A percentile compares a stretch with the other conserved stretches of the same genome.
These are phyloP conservation scores for Xylariaceae sp. DNA, from an alignment of 2,329 filamentous ascomycete genomes.

Conservation along the genomic window DNA sequence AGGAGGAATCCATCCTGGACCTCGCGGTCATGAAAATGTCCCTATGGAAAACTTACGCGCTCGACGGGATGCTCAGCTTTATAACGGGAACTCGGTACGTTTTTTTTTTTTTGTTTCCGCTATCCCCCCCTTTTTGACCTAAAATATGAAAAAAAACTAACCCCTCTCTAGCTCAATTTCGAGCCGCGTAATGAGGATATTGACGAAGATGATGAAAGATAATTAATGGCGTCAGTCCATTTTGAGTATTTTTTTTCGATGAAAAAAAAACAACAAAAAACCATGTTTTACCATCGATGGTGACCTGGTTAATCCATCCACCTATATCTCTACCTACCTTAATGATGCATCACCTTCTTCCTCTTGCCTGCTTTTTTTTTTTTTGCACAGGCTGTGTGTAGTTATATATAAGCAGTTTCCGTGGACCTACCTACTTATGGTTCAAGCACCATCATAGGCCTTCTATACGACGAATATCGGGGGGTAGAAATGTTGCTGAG, in stretches of 20 bases:
- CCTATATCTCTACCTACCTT: too few relatives aligned
- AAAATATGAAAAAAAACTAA: background rate
- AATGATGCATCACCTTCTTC: too few relatives aligned
- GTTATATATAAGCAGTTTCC: too few relatives aligned
- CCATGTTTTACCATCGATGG: too few relatives aligned
- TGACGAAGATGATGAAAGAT: slow-evolving; percentile 3
- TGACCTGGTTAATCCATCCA: too few relatives aligned
- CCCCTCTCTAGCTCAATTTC: slow-evolving; percentile 12
- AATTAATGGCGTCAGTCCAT: background rate
- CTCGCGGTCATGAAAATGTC: slow-evolving; percentile 19
- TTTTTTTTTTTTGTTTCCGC: background rate
- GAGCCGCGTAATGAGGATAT: slow-evolving; percentile 15
- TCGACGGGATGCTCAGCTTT: slow-evolving; percentile 59
- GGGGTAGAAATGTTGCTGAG: too few relatives aligned
- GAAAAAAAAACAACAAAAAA: background rate
- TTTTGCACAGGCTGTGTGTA: too few relatives aligned
- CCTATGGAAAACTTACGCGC: slow-evolving; percentile 30
- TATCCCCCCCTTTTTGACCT: background rate
- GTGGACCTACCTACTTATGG: too few relatives aligned
- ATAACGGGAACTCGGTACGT: slow-evolving; percentile 84
- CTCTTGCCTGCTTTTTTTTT: too few relatives aligned
- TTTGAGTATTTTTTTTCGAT: background rate
- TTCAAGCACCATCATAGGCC: too few relatives aligned
- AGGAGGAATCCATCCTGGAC: background rate
- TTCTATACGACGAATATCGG: too few relatives aligned